Percentiles rank a stretch among this genome's conserved stretches.
phyloP scores from a whole-genome alignment of 305 asterid genomes.

The Ajuga reptans region DNA sequence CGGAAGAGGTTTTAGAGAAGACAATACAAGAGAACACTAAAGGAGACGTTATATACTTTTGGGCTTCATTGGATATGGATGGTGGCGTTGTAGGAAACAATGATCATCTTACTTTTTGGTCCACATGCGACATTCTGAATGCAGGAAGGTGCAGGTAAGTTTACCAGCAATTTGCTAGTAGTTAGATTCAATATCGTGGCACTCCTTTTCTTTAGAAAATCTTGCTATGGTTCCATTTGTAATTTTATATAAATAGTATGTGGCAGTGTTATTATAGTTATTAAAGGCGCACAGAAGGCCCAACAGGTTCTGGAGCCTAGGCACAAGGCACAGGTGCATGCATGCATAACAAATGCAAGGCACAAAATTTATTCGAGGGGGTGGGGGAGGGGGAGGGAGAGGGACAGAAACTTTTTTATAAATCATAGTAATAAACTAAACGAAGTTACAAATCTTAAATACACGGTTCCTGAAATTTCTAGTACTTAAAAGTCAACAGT shows the following conservation, averaged over 20 bases:
- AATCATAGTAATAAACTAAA: no score
- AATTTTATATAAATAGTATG: not conserved
- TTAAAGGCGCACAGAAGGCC: not conserved
- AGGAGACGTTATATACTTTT: conserved; percentile 84
- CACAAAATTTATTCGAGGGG: not conserved
- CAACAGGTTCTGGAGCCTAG: not conserved
- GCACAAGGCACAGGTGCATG: not conserved
- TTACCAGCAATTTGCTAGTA: conserved; percentile 4
- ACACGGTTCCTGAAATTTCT: no score
- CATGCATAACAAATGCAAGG: not conserved
- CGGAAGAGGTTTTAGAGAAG: conserved; percentile 73
- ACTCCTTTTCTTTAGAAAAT: not conserved
- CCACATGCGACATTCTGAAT: conserved; percentile 84
- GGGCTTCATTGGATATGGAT: conserved; percentile 67
- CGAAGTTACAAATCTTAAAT: not conserved
- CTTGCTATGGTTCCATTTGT: not conserved
- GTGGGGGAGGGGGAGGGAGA: no score
- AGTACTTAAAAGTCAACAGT: no score
- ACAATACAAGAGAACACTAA: conserved; percentile 50
- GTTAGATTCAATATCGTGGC: conserved; percentile 5
- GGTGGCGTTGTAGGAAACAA: conserved; percentile 54
- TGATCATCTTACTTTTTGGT: conserved; percentile 84
- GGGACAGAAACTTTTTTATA: no score
- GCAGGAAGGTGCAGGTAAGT: conserved; percentile 96
- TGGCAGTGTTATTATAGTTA: not conserved